Conservation (phyloP, 2,329 filamentous ascomycete species). For the Colletotrichum musae region DNA sequence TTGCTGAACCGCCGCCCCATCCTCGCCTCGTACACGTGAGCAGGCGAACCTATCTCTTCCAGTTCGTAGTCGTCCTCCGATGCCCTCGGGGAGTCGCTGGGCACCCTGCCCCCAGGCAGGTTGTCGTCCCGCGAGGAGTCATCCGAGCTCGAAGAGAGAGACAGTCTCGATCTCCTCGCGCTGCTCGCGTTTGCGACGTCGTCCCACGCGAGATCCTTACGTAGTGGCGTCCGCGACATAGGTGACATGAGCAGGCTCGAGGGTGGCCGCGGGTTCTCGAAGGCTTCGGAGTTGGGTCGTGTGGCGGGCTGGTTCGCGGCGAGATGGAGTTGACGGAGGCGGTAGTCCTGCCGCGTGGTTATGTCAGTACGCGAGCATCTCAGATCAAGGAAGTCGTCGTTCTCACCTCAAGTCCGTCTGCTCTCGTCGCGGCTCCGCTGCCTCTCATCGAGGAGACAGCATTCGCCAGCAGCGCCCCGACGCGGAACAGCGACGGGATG, state of each 20-base stretch:
- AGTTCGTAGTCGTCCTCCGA: background rate
- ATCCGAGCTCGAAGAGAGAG: background rate
- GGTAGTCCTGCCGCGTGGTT: background rate
- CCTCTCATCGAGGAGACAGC: background rate
- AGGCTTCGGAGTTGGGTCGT: background rate
- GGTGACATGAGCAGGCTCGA: background rate
- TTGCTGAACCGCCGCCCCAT: constrained; percentile 5
- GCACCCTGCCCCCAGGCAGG: too few relatives aligned
- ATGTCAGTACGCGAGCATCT: background rate
- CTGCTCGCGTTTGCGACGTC: background rate
- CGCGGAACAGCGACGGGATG: background rate
- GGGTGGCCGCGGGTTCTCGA: background rate
- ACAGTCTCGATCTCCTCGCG: background rate
- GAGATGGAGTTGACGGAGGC: background rate
- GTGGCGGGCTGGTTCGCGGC: background rate
- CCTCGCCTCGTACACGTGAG: background rate
- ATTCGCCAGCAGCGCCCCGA: background rate
- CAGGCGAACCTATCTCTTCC: background rate
- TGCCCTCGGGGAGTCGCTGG: background rate
- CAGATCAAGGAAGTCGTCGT: background rate
- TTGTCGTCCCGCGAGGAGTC: background rate
- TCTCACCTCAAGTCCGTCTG: background rate
- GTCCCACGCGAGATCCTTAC: background rate
- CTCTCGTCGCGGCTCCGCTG: too few relatives aligned
- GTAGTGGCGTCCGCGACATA: background rate